phyloP scores from a whole-genome alignment of 2,329 filamentous ascomycete genomes.

The Cladophialophora immunda region DNA sequence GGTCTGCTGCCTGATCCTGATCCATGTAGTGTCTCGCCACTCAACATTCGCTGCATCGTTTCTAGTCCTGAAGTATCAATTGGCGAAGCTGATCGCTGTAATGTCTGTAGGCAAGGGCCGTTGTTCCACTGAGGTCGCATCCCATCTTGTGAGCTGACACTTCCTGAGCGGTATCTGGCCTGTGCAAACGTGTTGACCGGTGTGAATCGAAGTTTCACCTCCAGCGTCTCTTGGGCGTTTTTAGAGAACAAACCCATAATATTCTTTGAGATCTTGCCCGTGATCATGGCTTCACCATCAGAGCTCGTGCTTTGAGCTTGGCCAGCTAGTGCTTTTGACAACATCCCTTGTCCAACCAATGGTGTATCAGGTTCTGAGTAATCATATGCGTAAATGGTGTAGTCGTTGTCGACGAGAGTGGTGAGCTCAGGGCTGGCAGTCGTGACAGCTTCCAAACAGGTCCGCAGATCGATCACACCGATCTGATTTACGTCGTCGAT shows the following conservation, averaged over 20 bases:
- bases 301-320: constrained; percentile 56
- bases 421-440: constrained; percentile 85
- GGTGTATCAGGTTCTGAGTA: constrained; percentile 95
- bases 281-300: constrained; percentile 68
- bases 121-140: constrained; percentile 34
- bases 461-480: constrained; percentile 85
- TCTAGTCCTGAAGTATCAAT: constrained; percentile 55
- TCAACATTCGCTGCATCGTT: constrained; percentile 54
- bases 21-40: constrained; percentile 44
- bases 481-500: constrained; percentile 83
- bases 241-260: constrained; percentile 83
- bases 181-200: constrained; percentile 65
- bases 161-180: constrained; percentile 38
- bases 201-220: constrained; percentile 89
- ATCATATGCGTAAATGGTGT: constrained; percentile 96
- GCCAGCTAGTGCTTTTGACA: constrained; percentile 81
- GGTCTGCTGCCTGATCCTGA: constrained; percentile 38
- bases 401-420: constrained; percentile 77
- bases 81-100: constrained; percentile 47
- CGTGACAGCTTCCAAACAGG: constrained; percentile 84
- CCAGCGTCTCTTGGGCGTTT: constrained; percentile 82
- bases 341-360: constrained; percentile 92
- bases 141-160: constrained; percentile 40
- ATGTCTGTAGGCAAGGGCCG: constrained; percentile 27
- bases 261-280: constrained; percentile 89